Conservation (phyloP, 1,284 basidiomycete species). For the Tylopilus sp. region DNA sequence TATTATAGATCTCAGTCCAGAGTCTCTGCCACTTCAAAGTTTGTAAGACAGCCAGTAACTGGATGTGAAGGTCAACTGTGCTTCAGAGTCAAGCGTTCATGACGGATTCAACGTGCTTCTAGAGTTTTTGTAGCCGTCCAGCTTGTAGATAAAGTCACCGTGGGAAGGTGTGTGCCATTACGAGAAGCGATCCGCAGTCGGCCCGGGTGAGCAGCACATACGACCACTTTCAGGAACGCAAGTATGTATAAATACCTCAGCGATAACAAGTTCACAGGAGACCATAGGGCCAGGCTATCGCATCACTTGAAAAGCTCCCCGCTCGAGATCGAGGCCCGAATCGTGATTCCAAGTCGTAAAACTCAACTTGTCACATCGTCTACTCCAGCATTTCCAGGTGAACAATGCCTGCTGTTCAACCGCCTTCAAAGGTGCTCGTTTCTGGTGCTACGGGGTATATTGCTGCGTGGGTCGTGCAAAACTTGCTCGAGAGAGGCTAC, state of each 20-base stretch:
- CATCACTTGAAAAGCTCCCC: neutral
- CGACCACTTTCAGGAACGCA: neutral
- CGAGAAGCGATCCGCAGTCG: no score
- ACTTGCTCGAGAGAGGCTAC: constrained; percentile 48
- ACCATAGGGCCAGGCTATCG: neutral
- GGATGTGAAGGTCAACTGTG: no score
- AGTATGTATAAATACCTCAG: neutral
- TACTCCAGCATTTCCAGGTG: neutral
- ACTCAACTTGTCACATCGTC: neutral
- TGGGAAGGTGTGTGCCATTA: no score
- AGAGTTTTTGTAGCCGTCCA: no score
- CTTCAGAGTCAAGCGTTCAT: no score
- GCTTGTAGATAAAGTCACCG: no score
- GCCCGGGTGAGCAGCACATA: no score
- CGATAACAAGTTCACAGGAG: neutral
- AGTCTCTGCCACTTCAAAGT: no score
- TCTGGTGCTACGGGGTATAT: constrained; percentile 53
- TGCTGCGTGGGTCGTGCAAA: constrained; percentile 48
- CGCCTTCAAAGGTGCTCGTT: constrained; percentile 52
- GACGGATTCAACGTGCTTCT: no score
- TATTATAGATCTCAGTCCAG: no score
- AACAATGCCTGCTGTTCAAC: constrained; percentile 52
- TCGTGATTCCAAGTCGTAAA: neutral
- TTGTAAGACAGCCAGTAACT: no score
- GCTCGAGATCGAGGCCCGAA: neutral